These are phyloP conservation scores for Lentinula detonsa DNA, from an alignment of 768 basidiomycete species.

Conservation along the genomic window DNA sequence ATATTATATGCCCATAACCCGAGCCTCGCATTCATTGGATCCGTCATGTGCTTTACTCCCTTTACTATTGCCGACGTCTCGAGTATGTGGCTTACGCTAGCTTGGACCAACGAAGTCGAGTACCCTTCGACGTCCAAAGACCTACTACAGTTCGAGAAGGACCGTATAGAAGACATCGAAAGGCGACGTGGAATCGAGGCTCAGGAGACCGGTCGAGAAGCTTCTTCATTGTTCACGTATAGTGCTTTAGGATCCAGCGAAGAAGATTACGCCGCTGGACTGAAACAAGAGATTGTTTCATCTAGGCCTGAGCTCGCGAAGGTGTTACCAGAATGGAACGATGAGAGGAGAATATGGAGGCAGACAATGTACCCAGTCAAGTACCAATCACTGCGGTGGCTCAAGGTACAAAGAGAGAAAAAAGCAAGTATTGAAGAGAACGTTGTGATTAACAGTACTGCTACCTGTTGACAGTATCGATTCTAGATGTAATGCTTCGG, in stretches of 20 bases:
- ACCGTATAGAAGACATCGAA: slow-evolving; percentile 22
- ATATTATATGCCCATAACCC: slow-evolving; percentile 42
- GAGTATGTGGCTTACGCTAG: slow-evolving; percentile 43
- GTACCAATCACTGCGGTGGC: slow-evolving; percentile 24
- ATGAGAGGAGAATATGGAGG: slow-evolving; percentile 22
- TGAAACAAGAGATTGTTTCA: slow-evolving; percentile 27
- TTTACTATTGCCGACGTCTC: slow-evolving; percentile 42
- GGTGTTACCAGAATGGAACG: slow-evolving; percentile 29
- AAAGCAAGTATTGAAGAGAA: neutral
- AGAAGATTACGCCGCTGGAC: slow-evolving; percentile 26
- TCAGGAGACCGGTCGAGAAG: slow-evolving; percentile 11
- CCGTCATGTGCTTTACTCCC: slow-evolving; percentile 36
- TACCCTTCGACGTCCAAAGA: slow-evolving; percentile 28
- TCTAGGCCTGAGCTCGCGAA: slow-evolving; percentile 22
- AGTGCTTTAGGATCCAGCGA: slow-evolving; percentile 28
- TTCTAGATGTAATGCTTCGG: no score
- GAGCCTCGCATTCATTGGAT: slow-evolving; percentile 39
- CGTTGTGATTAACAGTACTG: neutral
- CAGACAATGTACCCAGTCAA: slow-evolving; percentile 31
- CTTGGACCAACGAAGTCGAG: slow-evolving; percentile 25
- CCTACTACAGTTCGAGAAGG: slow-evolving; percentile 30
- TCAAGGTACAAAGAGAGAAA: slow-evolving; percentile 11
- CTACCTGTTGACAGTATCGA: neutral
- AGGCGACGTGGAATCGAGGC: slow-evolving; percentile 6
- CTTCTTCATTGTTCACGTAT: slow-evolving; percentile 28